These are phyloP conservation scores for Dothiorella sarmentorum DNA, from an alignment of 2,329 filamentous ascomycete genomes.

Conservation along the genomic window DNA sequence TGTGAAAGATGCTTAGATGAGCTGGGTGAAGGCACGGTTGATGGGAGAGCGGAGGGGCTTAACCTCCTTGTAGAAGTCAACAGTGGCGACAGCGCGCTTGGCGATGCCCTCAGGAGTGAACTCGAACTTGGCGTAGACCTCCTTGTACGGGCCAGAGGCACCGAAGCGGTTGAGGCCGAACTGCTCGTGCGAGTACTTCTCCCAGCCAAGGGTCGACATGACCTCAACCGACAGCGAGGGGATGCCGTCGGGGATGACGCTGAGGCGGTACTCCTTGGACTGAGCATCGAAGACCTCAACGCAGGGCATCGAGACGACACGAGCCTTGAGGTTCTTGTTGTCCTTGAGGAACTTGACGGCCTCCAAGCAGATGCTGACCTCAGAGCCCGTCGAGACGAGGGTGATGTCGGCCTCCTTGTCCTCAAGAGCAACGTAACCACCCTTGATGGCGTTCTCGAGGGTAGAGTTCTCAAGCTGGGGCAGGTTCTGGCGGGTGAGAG, in stretches of 20 bases:
- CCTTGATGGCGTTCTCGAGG: conserved; percentile 86
- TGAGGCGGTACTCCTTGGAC: conserved; percentile 90
- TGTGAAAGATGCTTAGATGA: conserved; percentile 62
- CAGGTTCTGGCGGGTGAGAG: conserved; percentile 95
- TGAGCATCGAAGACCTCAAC: conserved; percentile 96
- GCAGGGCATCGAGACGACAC: conserved; percentile 94
- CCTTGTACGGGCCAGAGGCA: conserved; percentile 94
- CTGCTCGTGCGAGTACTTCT: conserved; percentile 98
- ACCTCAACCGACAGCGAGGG: conserved; percentile 92
- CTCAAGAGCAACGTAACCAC: conserved; percentile 88
- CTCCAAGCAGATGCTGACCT: conserved; percentile 91
- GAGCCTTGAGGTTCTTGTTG: conserved; percentile 80
- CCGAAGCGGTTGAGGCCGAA: conserved; percentile 99
- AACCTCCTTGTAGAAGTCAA: conserved; percentile 97
- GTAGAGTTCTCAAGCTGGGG: conserved; percentile 94
- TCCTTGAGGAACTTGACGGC: conserved; percentile 87
- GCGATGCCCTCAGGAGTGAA: conserved; percentile 95
- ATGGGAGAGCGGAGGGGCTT: conserved; percentile 85
- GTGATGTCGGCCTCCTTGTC: conserved; percentile 80
- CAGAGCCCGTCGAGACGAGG: conserved; percentile 90
- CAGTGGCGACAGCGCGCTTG: conserved; percentile 87
- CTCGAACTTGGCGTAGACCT: conserved; percentile 99
- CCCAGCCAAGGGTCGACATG: conserved; percentile 97
- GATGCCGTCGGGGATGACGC: conserved; percentile 89
- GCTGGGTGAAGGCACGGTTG: conserved; percentile 96